Evolutionary conservation across 352 stramenopile species (phyloP), one percentile per base, ranked within the genome.

Genomic region (Phytophthora agathidicida): DNA sequence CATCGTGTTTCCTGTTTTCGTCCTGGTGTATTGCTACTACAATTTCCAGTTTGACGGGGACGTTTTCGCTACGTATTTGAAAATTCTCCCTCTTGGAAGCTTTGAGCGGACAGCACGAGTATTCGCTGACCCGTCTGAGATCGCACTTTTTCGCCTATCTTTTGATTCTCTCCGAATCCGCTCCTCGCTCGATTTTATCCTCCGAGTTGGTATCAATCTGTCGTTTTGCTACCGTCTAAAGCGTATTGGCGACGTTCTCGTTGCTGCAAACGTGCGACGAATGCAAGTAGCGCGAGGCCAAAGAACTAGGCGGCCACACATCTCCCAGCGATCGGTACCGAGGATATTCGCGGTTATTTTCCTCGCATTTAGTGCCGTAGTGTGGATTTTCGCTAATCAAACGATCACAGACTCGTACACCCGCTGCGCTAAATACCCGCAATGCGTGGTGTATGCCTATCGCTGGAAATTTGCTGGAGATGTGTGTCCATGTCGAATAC

Each of bases 161-260:
- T 65, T 75, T 13, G 60, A 75, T 20, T 75, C 65, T 1, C 49
- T 78, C 19, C 65, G 65, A 2, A 68, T 78, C 19, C 24, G 30
- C 7, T 65, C 65, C 17, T 10, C 39, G 5, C 44, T 68, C 4
- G 48, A 68, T 7, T 54, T 75, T 11, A 41, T 67, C 13, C 60
- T 71, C 2, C 69, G 49, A 7, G 23, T 75, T 20, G 36, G 60
- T 14, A 62, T 59, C 22, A 78, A 65, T 13, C 11, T 70, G 9
- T 46, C 60, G 3, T 70, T 78, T n/a, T 73, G 55, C 33, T 50
- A 63, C 23, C 69, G 65, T 6, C 60, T 73, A 30, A 56, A 51
- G 16, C 46, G 49, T 3, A 48, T 69, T n/a, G 56, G 60, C 1
- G 64, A 65, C 2, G 16, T 65, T 3, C 42, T 73, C 2, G 7